Base-by-base conservation (phyloP, 495 filamentous ascomycete genomes). In the Alectoria sarmentosa region DNA sequence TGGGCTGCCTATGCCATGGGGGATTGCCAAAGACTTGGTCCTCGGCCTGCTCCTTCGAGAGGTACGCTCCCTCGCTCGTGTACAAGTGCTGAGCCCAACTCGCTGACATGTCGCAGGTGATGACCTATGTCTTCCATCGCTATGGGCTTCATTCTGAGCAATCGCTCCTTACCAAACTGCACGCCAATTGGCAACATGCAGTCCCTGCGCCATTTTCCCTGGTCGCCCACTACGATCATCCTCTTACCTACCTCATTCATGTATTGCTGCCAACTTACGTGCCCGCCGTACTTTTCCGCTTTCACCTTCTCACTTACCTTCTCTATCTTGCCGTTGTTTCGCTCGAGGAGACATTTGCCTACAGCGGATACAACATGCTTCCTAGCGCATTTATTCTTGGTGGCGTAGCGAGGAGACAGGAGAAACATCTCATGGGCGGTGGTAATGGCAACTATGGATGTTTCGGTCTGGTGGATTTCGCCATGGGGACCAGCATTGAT, bases 301-400 rank as follows among this genome's bases (percentile, higher is more conserved):
- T 82, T 61, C 92, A 97, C 74, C 78, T 95, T 58, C 77, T 96
- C 60, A 92, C 90, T 1, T 96, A 86, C 78, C 80, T 91, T 58
- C 44, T 92, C 28, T 88, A 90, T 65, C 73, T 90, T 19, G 76
- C 81, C 2, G 54, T 91, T 42, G 76, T 87, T 56, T 90, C 89
- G 0, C 61, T 94, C 4, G 90, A 96, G 68, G 91, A 96, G 67
- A 86, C 85, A 4, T 82, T 92, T 64, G 78, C 85, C 4, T 88
- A 87, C 75, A 90, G 85, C 8, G 92, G 92, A 23, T 97, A 96
- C 75, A 83, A 76, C 17, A 73, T 86, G 8, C 76, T 93, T 9
- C 91, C 91, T 17, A 88, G 79, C 2, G 78, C 83, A 1, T 87
- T 93, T 37, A 75, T 95, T 55, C 76, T 96, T 57, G 82, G 86